Percentiles rank a stretch among this genome's conserved stretches.
Evolutionary conservation across 257 asterid genomes (phyloP).

Genomic region (Schizonepeta tenuifolia): DNA sequence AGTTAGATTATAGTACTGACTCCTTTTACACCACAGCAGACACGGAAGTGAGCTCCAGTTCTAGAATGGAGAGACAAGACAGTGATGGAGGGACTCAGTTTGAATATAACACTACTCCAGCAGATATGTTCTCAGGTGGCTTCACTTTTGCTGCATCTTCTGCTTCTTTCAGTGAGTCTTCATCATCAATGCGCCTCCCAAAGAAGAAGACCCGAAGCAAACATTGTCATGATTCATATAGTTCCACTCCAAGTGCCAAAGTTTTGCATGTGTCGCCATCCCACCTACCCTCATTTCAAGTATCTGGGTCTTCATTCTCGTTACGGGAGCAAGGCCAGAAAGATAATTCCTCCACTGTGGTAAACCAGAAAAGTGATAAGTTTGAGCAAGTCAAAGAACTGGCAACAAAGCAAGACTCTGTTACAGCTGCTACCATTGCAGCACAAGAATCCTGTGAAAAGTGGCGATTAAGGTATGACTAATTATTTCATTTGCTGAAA

Average conservation of each 20-base stretch:
- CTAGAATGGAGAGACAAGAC: conserved; percentile 57
- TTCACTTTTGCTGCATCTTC: conserved; percentile 80
- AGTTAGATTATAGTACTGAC: conserved; percentile 70
- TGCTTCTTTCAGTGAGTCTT: conserved; percentile 51
- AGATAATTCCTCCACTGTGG: conserved; percentile 42
- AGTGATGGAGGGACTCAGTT: conserved; percentile 56
- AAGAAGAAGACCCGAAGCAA: conserved; percentile 67
- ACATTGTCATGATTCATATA: conserved; percentile 48
- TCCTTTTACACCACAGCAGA: conserved; percentile 76
- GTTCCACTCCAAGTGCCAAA: conserved; percentile 46
- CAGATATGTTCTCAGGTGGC: conserved; percentile 51
- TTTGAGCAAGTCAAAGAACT: conserved; percentile 49
- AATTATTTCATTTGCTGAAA: conserved; percentile 10
- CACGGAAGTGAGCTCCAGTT: conserved; percentile 59
- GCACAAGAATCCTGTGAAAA: conserved; percentile 95
- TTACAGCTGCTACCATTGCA: conserved; percentile 58
- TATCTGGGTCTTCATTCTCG: conserved; percentile 52
- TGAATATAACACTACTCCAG: conserved; percentile 44
- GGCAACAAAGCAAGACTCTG: conserved; percentile 47
- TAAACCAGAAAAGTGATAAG: conserved; percentile 45
- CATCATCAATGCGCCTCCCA: conserved; percentile 47
- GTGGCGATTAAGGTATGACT: conserved; percentile 83
- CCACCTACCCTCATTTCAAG: conserved; percentile 49
- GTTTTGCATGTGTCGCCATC: conserved; percentile 53
- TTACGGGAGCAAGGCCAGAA: conserved; percentile 51